Percentiles rank a stretch among this genome's conserved stretches.
Evolutionary conservation across 164 flowering plant species (phyloP).

Genomic region (Liriodendron chinense): DNA sequence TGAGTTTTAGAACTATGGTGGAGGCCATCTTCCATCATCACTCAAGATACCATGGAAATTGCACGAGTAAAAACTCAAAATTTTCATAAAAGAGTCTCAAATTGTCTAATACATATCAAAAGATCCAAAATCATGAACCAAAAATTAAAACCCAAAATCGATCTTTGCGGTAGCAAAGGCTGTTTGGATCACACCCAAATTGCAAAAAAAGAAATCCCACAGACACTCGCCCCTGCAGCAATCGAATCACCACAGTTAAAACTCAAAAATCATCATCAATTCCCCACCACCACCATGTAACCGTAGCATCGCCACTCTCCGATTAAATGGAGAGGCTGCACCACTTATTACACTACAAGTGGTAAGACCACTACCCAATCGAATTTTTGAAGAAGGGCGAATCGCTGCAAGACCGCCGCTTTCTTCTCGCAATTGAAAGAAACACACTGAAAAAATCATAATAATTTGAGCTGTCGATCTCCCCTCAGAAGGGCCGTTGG

Average conservation of each 20-base stretch:
- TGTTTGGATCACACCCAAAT: too few species aligned
- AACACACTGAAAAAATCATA: too few species aligned
- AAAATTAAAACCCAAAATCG: too few species aligned
- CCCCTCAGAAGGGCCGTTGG: conserved; percentile 15
- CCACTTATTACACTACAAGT: background rate
- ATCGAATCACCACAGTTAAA: background rate
- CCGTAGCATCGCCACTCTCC: background rate
- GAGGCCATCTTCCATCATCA: too few species aligned
- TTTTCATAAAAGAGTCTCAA: too few species aligned
- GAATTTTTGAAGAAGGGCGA: background rate
- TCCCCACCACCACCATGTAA: background rate
- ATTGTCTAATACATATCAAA: too few species aligned
- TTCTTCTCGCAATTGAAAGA: background rate
- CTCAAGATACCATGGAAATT: too few species aligned
- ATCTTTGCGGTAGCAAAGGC: too few species aligned
- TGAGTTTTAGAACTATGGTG: too few species aligned
- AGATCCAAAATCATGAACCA: too few species aligned
- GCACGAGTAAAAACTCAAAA: too few species aligned
- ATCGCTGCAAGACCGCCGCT: background rate
- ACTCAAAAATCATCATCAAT: background rate
- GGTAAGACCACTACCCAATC: background rate
- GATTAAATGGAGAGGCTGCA: background rate
- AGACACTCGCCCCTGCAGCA: background rate
- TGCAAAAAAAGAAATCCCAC: too few species aligned
- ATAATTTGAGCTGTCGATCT: background rate